Percentiles rank a stretch among this genome's conserved stretches.
phyloP scores from a whole-genome alignment of 192 early-diverging fungal genomes.

The Linnemannia exigua region DNA sequence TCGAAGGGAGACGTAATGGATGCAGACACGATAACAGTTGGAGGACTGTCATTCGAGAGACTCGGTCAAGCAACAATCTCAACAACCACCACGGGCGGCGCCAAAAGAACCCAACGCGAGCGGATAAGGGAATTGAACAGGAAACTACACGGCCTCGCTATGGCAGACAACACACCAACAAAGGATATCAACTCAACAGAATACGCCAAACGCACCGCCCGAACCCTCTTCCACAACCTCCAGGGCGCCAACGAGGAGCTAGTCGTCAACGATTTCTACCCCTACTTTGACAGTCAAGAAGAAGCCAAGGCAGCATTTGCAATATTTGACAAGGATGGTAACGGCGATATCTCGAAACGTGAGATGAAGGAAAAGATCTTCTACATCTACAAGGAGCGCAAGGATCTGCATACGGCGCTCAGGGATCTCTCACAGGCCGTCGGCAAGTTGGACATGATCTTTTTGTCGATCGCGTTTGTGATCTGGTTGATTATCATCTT shows the following conservation, averaged over 20 bases:
- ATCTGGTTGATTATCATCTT: slow-evolving; percentile 44
- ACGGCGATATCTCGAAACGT: slow-evolving; percentile 85
- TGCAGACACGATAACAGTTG: too few species aligned
- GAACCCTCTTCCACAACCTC: slow-evolving; percentile 44
- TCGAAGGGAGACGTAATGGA: too few species aligned
- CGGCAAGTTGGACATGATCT: slow-evolving; percentile 79
- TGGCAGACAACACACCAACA: slow-evolving; percentile 36
- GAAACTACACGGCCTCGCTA: slow-evolving; percentile 35
- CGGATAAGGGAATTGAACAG: slow-evolving; percentile 39
- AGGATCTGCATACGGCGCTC: slow-evolving; percentile 76
- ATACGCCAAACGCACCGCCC: slow-evolving; percentile 41
- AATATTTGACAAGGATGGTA: slow-evolving; percentile 89
- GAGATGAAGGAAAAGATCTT: slow-evolving; percentile 87
- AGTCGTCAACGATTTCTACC: slow-evolving; percentile 78
- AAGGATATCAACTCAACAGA: slow-evolving; percentile 51
- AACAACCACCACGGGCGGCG: neutral
- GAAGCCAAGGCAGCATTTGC: slow-evolving; percentile 84
- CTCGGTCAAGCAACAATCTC: slow-evolving; percentile 11
- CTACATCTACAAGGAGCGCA: slow-evolving; percentile 84
- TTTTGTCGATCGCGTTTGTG: slow-evolving; percentile 69
- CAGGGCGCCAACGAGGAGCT: slow-evolving; percentile 69
- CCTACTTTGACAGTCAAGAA: slow-evolving; percentile 78
- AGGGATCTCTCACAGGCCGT: slow-evolving; percentile 86
- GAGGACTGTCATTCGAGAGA: too few species aligned
- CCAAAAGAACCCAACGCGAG: neutral